Conservation (phyloP, 2,329 filamentous ascomycete genomes). For the Verticillium nonalfalfae region DNA sequence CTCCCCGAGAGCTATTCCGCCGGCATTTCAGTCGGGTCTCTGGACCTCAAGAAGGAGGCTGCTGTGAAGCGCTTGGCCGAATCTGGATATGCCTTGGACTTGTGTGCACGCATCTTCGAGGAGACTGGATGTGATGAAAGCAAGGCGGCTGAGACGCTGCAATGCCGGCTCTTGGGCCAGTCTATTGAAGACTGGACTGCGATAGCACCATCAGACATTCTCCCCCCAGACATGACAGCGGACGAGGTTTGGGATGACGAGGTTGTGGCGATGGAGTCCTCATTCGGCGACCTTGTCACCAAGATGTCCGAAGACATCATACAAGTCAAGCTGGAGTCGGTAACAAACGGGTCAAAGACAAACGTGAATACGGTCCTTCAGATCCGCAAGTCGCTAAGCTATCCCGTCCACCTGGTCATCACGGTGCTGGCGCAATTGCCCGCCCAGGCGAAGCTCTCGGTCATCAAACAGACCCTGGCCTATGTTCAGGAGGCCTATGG, state of each 20-base stretch:
- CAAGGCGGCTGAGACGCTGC: conserved; percentile 71
- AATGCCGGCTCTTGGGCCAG: conserved; percentile 32
- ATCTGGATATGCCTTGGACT: conserved; percentile 77
- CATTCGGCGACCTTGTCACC: conserved; percentile 70
- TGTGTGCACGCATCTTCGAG: conserved; percentile 75
- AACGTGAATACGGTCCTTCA: conserved; percentile 53
- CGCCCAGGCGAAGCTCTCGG: conserved; percentile 87
- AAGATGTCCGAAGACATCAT: conserved; percentile 58
- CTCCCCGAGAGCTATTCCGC: conserved; percentile 88
- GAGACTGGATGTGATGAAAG: conserved; percentile 65
- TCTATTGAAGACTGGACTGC: background rate
- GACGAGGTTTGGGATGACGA: conserved; percentile 79
- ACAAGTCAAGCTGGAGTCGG: conserved; percentile 58
- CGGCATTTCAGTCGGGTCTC: conserved; percentile 79
- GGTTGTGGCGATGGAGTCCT: conserved; percentile 74
- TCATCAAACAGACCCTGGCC: conserved; percentile 69
- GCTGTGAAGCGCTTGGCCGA: conserved; percentile 76
- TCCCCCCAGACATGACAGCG: conserved; percentile 26
- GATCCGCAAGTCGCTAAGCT: conserved; percentile 66
- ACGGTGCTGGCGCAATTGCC: conserved; percentile 67
- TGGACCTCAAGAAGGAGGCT: conserved; percentile 73
- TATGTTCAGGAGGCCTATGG: conserved; percentile 65
- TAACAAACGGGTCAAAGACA: conserved; percentile 41
- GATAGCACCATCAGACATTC: conserved; percentile 9
- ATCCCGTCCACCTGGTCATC: conserved; percentile 66